phyloP scores from a whole-genome alignment of 345 rosid species.

The Leavenworthia alabamica region DNA sequence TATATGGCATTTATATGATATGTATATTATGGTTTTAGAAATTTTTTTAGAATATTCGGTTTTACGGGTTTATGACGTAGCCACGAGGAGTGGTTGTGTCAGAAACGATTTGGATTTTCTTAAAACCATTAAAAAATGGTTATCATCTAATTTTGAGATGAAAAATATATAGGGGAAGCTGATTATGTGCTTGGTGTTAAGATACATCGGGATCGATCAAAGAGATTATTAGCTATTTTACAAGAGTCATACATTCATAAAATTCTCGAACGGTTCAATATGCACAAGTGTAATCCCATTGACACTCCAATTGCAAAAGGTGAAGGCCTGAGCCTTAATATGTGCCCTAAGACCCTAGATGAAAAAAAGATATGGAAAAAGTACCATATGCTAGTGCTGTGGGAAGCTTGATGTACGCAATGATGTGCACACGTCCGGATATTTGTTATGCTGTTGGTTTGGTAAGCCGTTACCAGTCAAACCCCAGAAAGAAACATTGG shows the following conservation, averaged over 20 bases:
- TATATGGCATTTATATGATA: too few relatives aligned
- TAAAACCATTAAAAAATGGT: background rate
- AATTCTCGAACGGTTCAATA: background rate
- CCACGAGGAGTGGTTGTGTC: too few relatives aligned
- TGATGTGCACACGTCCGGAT: background rate
- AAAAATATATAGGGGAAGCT: background rate
- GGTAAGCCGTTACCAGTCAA: background rate
- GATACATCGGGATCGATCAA: background rate
- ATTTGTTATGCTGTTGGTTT: background rate
- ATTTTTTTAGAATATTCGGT: too few relatives aligned
- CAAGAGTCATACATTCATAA: background rate
- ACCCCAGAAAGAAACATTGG: background rate
- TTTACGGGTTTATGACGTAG: too few relatives aligned
- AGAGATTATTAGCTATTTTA: background rate
- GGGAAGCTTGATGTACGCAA: background rate
- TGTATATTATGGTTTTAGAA: too few relatives aligned
- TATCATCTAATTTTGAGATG: background rate
- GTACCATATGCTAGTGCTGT: background rate
- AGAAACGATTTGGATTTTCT: too few relatives aligned
- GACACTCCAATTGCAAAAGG: background rate
- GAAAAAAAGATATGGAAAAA: background rate
- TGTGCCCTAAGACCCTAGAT: background rate
- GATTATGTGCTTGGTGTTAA: background rate
- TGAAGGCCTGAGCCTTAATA: background rate
- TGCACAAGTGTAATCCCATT: background rate